Evolutionary conservation across 2,329 filamentous ascomycete species (phyloP).

Genomic region (Xenoacremonium recifei): DNA sequence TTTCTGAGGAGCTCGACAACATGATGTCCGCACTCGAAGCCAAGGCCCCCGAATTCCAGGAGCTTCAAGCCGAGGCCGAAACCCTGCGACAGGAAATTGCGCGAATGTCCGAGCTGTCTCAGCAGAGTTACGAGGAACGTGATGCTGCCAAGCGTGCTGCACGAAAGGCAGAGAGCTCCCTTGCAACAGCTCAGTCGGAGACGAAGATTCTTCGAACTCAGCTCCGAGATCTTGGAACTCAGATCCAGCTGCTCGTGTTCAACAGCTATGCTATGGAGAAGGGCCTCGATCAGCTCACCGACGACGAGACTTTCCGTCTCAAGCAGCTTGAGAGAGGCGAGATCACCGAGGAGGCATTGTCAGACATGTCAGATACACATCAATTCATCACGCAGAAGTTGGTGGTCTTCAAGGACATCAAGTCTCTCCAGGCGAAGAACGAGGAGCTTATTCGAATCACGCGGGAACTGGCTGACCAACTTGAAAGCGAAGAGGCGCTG

Average conservation of each 20-base stretch:
- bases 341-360: conserved; percentile 65
- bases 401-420: conserved; percentile 84
- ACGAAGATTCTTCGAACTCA: conserved; percentile 79
- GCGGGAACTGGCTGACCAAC: conserved; percentile 79
- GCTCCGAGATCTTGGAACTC: conserved; percentile 82
- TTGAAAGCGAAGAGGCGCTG: conserved; percentile 87
- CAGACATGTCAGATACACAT: conserved; percentile 80
- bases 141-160: conserved; percentile 76
- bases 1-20: conserved; percentile 77
- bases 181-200: conserved; percentile 64
- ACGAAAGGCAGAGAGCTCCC: conserved; percentile 74
- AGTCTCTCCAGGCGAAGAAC: conserved; percentile 85
- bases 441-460: conserved; percentile 79
- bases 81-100: conserved; percentile 77
- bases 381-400: conserved; percentile 86
- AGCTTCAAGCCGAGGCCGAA: conserved; percentile 77
- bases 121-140: conserved; percentile 77
- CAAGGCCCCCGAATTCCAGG: conserved; percentile 83
- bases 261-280: conserved; percentile 81
- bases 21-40: conserved; percentile 83
- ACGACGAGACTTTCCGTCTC: conserved; percentile 72
- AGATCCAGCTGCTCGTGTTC: conserved; percentile 87
- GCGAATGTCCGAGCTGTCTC: conserved; percentile 81
- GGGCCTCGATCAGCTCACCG: conserved; percentile 68
- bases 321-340: conserved; percentile 77